Conservation (phyloP, 2,329 filamentous ascomycete species). For the Domatiomyces catenatus region DNA sequence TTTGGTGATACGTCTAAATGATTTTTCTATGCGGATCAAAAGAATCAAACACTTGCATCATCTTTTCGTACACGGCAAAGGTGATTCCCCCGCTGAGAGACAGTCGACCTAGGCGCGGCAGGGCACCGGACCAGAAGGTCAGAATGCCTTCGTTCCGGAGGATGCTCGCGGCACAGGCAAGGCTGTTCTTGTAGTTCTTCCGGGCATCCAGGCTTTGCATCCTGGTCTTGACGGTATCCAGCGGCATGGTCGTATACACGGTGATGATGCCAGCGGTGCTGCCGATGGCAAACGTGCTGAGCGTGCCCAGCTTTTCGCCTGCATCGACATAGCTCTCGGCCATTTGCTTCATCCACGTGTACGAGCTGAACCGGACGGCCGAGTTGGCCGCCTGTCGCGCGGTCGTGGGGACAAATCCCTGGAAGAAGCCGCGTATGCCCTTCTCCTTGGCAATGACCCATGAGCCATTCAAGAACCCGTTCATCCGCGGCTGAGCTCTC, state of each 20-base stretch:
- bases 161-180: conserved; percentile 68
- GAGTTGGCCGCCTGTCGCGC: conserved; percentile 90
- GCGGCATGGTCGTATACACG: conserved; percentile 52
- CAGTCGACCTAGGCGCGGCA: conserved; percentile 69
- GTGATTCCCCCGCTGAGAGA: conserved; percentile 92
- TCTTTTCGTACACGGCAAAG: conserved; percentile 96
- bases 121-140: conserved; percentile 85
- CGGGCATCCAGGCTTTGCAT: conserved; percentile 94
- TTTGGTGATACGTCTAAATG: conserved; percentile 36
- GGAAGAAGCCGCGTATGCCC: conserved; percentile 84
- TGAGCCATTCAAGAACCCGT: conserved; percentile 81
- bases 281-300: conserved; percentile 82
- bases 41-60: conserved; percentile 69
- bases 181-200: conserved; percentile 68
- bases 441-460: conserved; percentile 76
- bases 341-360: conserved; percentile 78
- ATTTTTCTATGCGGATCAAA: conserved; percentile 74
- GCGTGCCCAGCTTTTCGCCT: conserved; percentile 78
- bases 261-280: conserved; percentile 81
- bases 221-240: conserved; percentile 91
- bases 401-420: conserved; percentile 89
- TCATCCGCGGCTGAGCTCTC: conserved; percentile 65
- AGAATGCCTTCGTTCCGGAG: conserved; percentile 76
- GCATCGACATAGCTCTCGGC: conserved; percentile 85
- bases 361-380: conserved; percentile 77